phyloP scores from a whole-genome alignment of 805 yeast species.

The Maudiozyma serrabonitensis region DNA sequence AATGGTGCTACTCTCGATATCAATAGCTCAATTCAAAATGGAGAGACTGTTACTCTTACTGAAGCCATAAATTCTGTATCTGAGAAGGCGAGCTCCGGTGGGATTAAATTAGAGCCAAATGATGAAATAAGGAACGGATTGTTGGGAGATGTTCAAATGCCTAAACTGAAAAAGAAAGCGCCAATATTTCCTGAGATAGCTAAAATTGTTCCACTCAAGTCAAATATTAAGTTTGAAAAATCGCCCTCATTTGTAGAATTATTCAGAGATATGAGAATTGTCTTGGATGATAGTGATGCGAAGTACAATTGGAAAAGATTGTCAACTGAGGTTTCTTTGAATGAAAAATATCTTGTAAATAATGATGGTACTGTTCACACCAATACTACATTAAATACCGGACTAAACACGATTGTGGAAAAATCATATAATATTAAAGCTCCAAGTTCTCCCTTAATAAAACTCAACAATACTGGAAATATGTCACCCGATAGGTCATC shows the following conservation, averaged over 20 bases:
- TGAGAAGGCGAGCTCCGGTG: not conserved
- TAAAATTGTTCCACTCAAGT: conserved; percentile 1
- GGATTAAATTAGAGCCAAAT: not conserved
- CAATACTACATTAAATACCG: not conserved
- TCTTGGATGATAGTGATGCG: conserved; percentile 26
- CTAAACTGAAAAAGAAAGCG: not conserved
- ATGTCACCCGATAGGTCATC: not conserved
- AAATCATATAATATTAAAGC: not conserved
- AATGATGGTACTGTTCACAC: not conserved
- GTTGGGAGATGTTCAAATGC: not conserved
- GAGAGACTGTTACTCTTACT: not conserved
- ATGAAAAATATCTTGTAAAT: conserved; percentile 5
- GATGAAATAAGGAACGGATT: not conserved
- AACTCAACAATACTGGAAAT: not conserved
- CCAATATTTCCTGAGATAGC: conserved; percentile 16
- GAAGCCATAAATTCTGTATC: not conserved
- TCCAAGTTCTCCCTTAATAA: not conserved
- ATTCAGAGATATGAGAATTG: conserved; percentile 24
- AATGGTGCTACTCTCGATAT: too few relatives aligned
- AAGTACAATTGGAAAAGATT: conserved; percentile 26
- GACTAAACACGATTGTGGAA: not conserved
- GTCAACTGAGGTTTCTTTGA: conserved; percentile 15
- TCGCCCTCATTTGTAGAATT: conserved; percentile 26
- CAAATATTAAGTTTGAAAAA: conserved; percentile 11
- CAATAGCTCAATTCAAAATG: not conserved